Evolutionary conservation across 2,329 filamentous ascomycete genomes (phyloP), one percentile per base, ranked within the genome.

Genomic region (Nigrospora osmanthi): DNA sequence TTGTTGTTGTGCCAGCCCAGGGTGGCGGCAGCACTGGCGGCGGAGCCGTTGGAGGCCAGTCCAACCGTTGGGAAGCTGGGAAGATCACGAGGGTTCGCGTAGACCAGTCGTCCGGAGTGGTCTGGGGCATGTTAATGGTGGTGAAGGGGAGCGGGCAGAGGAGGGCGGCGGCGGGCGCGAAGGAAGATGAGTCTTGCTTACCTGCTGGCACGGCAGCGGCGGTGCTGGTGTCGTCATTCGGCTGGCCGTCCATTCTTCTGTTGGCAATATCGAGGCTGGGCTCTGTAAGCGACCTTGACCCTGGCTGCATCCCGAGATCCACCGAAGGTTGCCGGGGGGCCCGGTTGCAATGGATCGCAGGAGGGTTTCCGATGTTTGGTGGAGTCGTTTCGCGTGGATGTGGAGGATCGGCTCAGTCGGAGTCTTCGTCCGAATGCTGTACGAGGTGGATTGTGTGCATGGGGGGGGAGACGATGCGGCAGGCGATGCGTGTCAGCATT

Each of bases 41-140:
- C 87, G 42, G 74, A 71, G 54, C 67, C 70, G 53, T 75, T 70
- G 38, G 70, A 55, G 44, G 62, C 67, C 47, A 88, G 71, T 34
- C 86, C 84, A 46, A 73, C 62, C 11, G 83, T 81, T 12, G 87
- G 86, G 56, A 76, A 91, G 57, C 83, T 86, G 34, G 87, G 87
- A 17, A 93, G 75, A 54, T 87, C 81, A 57, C 80, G 73, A 37
- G 85, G 78, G 56, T 79, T 76, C 48, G 86, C 86, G 70, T 89
- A 86, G 62, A 81, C 85, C 48, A 89, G 69, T 43, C 67, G 68
- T 38, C 70, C 71, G 34, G 66, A 60, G 19, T 54, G 53, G 38
- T 43, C 56, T 58, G 40, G 23, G 11, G 13, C 16, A 4, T 36
- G 40, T 42, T 42, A 42, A 42, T 36, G 32, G 23, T 17, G 43